Percentiles rank a stretch among this genome's conserved stretches.
These are phyloP conservation scores for Anisodus tanguticus DNA, from an alignment of 257 asterid species.

Conservation along the genomic window DNA sequence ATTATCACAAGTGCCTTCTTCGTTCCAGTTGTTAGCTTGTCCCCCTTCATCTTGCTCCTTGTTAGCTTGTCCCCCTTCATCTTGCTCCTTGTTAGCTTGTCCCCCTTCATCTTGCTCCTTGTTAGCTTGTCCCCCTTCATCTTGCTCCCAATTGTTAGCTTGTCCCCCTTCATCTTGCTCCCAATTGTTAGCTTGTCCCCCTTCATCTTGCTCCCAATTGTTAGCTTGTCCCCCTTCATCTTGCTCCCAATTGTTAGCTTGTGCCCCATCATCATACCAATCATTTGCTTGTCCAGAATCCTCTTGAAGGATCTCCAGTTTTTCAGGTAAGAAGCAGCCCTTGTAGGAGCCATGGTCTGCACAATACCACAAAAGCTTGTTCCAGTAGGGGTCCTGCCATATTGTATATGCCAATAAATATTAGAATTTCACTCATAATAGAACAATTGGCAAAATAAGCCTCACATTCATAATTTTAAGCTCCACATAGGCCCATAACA, in stretches of 20 bases:
- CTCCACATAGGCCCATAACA: not conserved
- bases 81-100: not conserved
- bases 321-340: conserved; percentile 87
- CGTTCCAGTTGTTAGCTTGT: conserved; percentile 3
- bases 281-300: conserved; percentile 29
- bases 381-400: conserved; percentile 82
- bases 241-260: conserved; percentile 13
- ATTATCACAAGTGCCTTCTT: not conserved
- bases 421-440: conserved; percentile 5
- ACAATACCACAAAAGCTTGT: conserved; percentile 85
- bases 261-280: not conserved
- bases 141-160: not conserved
- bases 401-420: conserved; percentile 36
- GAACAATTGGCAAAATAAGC: not conserved
- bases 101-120: conserved; percentile 5
- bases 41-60: conserved; percentile 10
- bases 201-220: conserved; percentile 23
- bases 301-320: conserved; percentile 41
- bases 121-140: not conserved
- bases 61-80: not conserved
- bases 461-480: not conserved
- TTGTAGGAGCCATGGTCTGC: conserved; percentile 70
- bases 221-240: conserved; percentile 1
- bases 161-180: not conserved
- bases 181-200: not conserved